Percentiles rank a stretch among this genome's conserved stretches.
Evolutionary conservation across 257 asterid species (phyloP).

Genomic region (Solanum pennellii): DNA sequence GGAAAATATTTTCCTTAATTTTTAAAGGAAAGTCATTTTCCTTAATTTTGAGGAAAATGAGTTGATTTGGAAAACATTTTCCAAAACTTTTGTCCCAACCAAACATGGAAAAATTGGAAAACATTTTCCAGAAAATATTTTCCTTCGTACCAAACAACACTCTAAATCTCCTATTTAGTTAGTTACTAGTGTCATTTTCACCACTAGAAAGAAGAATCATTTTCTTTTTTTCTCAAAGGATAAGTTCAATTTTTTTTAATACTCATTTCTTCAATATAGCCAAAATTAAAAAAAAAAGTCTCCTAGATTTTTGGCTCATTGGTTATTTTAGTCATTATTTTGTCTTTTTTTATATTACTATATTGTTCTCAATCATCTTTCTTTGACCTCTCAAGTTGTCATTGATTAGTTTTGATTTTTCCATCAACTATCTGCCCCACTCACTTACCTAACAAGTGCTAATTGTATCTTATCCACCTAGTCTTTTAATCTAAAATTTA

Average conservation of each 20-base stretch:
- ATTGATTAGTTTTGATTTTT: background rate
- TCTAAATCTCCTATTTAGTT: background rate
- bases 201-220: background rate
- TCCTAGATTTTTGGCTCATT: background rate
- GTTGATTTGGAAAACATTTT: too few species aligned
- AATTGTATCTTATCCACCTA: background rate
- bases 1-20: too few species aligned
- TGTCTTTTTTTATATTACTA: background rate
- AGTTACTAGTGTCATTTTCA: background rate
- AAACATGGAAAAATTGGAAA: too few species aligned
- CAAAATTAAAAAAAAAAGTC: background rate
- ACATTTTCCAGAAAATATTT: too few species aligned
- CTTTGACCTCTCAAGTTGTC: background rate
- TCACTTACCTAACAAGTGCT: background rate
- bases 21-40: too few species aligned
- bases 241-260: background rate
- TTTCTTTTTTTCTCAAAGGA: background rate
- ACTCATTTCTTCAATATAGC: background rate
- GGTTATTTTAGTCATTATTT: background rate
- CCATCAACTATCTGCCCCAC: background rate
- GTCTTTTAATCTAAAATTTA: background rate
- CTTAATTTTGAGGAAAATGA: too few species aligned
- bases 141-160: too few species aligned
- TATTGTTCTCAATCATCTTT: background rate
- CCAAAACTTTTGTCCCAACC: too few species aligned